A percentile compares a stretch with the other conserved stretches of the same genome.
Evolutionary conservation across 768 basidiomycete genomes (phyloP).

Genomic region (Tulasnella sp.): DNA sequence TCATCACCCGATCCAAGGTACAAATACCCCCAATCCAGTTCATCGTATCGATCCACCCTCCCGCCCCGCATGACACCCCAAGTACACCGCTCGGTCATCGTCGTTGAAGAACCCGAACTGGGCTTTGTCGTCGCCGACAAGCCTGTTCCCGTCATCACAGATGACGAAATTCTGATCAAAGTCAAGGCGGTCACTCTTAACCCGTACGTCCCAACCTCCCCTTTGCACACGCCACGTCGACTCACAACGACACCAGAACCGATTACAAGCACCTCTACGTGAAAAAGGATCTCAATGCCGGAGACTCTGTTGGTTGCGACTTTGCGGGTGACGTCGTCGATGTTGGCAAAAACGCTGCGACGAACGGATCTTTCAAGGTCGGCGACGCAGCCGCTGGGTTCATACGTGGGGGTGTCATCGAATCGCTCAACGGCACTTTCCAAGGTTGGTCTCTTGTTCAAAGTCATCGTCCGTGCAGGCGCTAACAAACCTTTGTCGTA

Average conservation of each 20-base stretch:
- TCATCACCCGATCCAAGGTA: too few species aligned
- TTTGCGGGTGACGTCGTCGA: constrained; percentile 22
- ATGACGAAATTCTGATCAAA: constrained; percentile 16
- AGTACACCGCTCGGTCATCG: neutral
- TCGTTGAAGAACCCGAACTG: neutral
- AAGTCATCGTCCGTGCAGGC: neutral
- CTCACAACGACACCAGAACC: neutral
- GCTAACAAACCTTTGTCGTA: neutral
- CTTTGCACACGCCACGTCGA: neutral
- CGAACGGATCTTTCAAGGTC: constrained; percentile 19
- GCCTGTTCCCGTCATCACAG: neutral
- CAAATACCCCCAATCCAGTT: too few species aligned
- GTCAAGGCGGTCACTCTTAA: constrained; percentile 19
- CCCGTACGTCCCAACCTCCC: constrained; percentile 12
- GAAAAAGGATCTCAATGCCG: constrained; percentile 17
- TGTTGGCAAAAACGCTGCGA: constrained; percentile 17
- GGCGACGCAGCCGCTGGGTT: constrained; percentile 21
- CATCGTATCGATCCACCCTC: too few species aligned
- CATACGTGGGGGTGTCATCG: constrained; percentile 17
- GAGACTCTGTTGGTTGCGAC: constrained; percentile 18
- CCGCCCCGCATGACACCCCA: too few species aligned
- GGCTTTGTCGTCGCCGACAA: neutral
- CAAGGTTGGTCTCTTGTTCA: constrained; percentile 15
- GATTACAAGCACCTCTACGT: constrained; percentile 17
- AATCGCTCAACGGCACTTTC: constrained; percentile 19